These are phyloP conservation scores for Zygnema cylindricum DNA, from an alignment of 139 green algal species.

Conservation along the genomic window DNA sequence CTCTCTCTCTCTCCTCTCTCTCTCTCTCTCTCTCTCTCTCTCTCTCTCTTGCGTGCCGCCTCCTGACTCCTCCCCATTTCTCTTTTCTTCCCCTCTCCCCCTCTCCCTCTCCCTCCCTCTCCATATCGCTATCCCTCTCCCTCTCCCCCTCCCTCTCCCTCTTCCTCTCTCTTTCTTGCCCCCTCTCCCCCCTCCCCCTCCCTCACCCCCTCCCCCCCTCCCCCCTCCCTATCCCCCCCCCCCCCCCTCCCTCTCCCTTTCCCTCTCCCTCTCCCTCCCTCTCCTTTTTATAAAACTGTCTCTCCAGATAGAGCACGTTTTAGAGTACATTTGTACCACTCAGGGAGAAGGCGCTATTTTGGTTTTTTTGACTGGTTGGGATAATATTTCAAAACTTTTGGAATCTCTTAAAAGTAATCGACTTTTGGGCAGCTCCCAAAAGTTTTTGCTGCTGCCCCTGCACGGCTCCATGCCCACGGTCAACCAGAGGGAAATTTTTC, in stretches of 20 bases:
- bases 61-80: not conserved
- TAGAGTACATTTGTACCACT: constrained; percentile 70
- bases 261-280: constrained; percentile 9
- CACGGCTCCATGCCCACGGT: constrained; percentile 65
- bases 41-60: too few relatives aligned
- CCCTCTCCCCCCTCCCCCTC: too few relatives aligned
- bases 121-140: constrained; percentile 11
- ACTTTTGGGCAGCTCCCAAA: constrained; percentile 20
- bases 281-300: too few relatives aligned
- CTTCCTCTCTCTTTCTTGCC: constrained; percentile 27
- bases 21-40: not conserved
- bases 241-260: constrained; percentile 7
- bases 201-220: not conserved
- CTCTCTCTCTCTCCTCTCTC: not conserved
- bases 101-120: too few relatives aligned
- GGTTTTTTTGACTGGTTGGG: constrained; percentile 70
- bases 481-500: constrained; percentile 64
- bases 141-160: constrained; percentile 1
- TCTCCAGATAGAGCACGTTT: constrained; percentile 48
- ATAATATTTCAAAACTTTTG: constrained; percentile 67
- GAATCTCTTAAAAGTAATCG: constrained; percentile 35
- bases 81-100: constrained; percentile 14
- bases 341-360: constrained; percentile 64
- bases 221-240: not conserved
- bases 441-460: constrained; percentile 59